phyloP scores from a whole-genome alignment of 2,329 filamentous ascomycete species.

The Chrysoporthe austroafricana region DNA sequence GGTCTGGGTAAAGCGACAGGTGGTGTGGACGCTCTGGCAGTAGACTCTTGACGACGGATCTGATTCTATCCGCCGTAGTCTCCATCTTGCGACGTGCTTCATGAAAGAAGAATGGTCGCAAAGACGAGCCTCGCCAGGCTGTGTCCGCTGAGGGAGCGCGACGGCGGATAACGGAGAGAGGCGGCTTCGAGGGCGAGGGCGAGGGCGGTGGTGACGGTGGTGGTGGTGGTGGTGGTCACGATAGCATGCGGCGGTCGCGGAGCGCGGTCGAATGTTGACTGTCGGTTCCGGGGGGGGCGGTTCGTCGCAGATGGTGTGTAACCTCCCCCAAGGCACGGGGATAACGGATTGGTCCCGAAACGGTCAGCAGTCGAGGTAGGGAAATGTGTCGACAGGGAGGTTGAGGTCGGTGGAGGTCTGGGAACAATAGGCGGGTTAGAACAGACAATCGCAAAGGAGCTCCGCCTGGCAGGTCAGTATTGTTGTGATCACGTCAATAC shows the following conservation, averaged over 20 bases:
- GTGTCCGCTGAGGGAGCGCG: background rate
- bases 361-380: background rate
- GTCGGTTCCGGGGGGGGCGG: conserved; percentile 4
- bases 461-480: conserved; percentile 3
- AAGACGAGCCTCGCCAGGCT: conserved; percentile 21
- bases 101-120: conserved; percentile 28
- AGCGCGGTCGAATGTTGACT: conserved; percentile 19
- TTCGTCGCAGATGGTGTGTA: conserved; percentile 7
- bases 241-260: conserved; percentile 15
- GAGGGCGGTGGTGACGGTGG: background rate
- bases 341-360: background rate
- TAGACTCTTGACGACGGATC: conserved; percentile 55
- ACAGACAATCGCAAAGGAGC: conserved; percentile 9
- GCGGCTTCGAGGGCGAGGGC: background rate
- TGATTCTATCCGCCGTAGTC: conserved; percentile 60
- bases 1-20: conserved; percentile 53
- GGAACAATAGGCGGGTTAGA: background rate
- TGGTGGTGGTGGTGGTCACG: background rate
- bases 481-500: conserved; percentile 26
- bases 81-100: conserved; percentile 53
- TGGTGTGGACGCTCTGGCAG: conserved; percentile 58
- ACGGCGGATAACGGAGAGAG: background rate
- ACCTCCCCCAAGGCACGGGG: conserved; percentile 1
- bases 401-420: background rate
- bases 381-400: background rate